A percentile compares a stretch with the other conserved stretches of the same genome.
Evolutionary conservation across 78 protist genomes (phyloP).

Genomic region (Bodo saltans): DNA sequence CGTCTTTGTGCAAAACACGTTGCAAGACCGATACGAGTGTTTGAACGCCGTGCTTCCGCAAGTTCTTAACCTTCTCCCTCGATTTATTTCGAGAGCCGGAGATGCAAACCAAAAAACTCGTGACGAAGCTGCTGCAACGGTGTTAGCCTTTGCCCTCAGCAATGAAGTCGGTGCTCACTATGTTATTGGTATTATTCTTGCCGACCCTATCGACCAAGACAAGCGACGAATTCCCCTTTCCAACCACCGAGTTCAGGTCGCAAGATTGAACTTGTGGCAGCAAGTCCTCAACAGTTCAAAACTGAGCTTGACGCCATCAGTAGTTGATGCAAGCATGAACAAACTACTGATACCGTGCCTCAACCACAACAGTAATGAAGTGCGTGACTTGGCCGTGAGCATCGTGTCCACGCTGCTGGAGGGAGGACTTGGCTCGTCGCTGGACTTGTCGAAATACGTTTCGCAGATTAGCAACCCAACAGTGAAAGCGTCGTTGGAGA

Average conservation of each 20-base stretch:
- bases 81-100: neutral
- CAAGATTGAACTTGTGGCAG: neutral
- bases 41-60: neutral
- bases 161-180: neutral
- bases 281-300: no score
- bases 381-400: neutral
- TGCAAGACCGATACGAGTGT: neutral
- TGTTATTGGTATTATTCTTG: neutral
- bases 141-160: neutral
- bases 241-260: neutral
- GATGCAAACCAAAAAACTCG: neutral
- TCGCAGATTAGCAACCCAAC: no score
- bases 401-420: no score
- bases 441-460: no score
- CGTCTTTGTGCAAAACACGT: neutral
- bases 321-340: neutral
- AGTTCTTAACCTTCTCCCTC: neutral
- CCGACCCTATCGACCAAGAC: neutral
- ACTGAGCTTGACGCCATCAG: no score
- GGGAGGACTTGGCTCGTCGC: no score
- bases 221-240: neutral
- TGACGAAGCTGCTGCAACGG: neutral
- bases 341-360: neutral
- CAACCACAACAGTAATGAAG: neutral
- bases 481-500: no score